Base-by-base conservation (phyloP, 2,329 filamentous ascomycete species). In the Zalaria sp. region DNA sequence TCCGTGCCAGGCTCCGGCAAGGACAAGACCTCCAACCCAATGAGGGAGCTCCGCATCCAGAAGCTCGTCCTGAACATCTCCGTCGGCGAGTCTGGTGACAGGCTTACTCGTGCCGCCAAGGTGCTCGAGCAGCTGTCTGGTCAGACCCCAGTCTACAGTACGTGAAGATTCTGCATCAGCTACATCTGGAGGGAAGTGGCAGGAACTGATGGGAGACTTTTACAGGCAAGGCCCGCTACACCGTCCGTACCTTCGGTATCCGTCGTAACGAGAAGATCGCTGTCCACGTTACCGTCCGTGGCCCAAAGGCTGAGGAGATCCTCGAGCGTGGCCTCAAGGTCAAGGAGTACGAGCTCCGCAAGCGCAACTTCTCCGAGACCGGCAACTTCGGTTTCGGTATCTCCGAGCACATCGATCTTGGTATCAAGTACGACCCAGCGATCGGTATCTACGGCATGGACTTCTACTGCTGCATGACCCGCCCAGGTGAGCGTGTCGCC, bases 391-490 rank as follows among this genome's bases (percentile, higher is more conserved):
- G 91, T 59, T 98, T 98, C 79, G 91, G 91, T 77, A 98, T 98
- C 77, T 87, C 78, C 75, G 91, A 98, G 77, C 91, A 98, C 83
- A 98, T 98, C 72, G 91, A 98, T 79, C 79, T 98, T 62, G 91
- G 91, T 64, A 98, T 98, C 85, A 98, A 98, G 82, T 95, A 95
- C 77, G 88, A 95, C 75, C 88, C 88, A 53, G 83, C 78, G 52
- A 95, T 95, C 59, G 88, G 88, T 81, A 95, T 95, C 69, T 95
- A 94, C 78, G 88, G 91, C 68, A 98, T 98, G 91, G 91, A 98
- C 75, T 98, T 98, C 75, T 98, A 95, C 83, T 88, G 82, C 84
- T 96, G 89, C 86, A 98, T 98, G 91, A 94, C 87, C 76, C 88
- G 91, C 63, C 91, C 89, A 61, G 91, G 91, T 74, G 88, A 94